Conservation (phyloP, 805 yeast genomes). For the Debaryomyces hansenii region DNA sequence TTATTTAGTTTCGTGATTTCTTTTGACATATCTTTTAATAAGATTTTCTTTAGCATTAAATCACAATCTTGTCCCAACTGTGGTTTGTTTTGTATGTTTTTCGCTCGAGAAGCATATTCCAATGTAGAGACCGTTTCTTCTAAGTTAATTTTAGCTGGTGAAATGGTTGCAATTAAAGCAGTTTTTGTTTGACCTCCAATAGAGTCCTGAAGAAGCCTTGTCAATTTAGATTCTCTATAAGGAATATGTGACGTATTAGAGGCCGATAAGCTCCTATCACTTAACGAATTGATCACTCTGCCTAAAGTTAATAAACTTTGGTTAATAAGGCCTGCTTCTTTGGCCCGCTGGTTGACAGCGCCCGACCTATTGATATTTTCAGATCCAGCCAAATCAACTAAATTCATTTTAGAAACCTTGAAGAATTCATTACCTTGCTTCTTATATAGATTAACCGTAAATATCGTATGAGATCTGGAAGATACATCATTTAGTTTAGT, state of each 20-base stretch:
- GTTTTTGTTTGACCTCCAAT: constrained; percentile 89
- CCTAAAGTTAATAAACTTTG: constrained; percentile 87
- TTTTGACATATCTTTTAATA: constrained; percentile 52
- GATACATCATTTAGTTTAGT: constrained; percentile 75
- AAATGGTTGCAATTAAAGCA: constrained; percentile 80
- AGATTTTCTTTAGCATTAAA: constrained; percentile 49
- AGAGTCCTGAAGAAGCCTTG: constrained; percentile 73
- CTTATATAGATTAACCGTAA: constrained; percentile 60
- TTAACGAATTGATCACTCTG: constrained; percentile 69
- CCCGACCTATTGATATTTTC: constrained; percentile 89
- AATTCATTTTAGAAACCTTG: constrained; percentile 65
- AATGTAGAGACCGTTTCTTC: constrained; percentile 84
- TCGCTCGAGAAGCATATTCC: constrained; percentile 86
- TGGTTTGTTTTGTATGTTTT: constrained; percentile 67
- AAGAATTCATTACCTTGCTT: constrained; percentile 24
- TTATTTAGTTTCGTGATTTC: constrained; percentile 56
- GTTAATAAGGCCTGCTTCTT: constrained; percentile 92
- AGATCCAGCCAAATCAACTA: constrained; percentile 94
- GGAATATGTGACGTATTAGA: constrained; percentile 62
- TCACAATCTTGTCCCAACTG: constrained; percentile 46
- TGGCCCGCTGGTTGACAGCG: constrained; percentile 79
- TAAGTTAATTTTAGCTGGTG: constrained; percentile 75
- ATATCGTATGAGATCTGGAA: constrained; percentile 76
- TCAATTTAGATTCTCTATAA: constrained; percentile 77
- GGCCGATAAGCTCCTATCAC: constrained; percentile 20